Percentiles rank a stretch among this genome's conserved stretches.
Conservation (phyloP, 164 flowering plant genomes). For the Piper betle region DNA sequence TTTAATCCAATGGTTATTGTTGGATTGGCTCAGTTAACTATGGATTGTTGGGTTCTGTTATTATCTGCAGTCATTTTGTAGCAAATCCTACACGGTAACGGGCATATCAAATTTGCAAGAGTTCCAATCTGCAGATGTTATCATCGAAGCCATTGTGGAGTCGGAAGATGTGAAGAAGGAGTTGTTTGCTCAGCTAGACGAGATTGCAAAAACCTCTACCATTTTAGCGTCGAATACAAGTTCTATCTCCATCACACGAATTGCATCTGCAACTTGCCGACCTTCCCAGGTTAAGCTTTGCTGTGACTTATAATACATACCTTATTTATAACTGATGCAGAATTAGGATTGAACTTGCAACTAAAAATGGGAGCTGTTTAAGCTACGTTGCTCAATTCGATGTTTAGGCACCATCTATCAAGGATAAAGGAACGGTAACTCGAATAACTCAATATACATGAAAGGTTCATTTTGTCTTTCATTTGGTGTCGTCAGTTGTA, state of each 20-base stretch:
- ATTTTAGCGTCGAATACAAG: conserved; percentile 96
- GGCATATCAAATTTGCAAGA: conserved; percentile 53
- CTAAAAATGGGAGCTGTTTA: too few relatives aligned
- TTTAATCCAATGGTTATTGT: too few relatives aligned
- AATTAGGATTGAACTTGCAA: neutral
- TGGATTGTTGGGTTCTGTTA: neutral
- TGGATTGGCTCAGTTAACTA: too few relatives aligned
- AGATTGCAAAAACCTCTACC: conserved; percentile 49
- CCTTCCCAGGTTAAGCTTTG: conserved; percentile 52
- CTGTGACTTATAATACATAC: neutral
- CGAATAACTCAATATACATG: too few relatives aligned
- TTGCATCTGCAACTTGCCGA: conserved; percentile 64
- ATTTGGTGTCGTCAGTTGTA: too few relatives aligned
- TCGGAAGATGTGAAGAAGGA: conserved; percentile 79
- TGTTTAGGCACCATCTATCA: too few relatives aligned
- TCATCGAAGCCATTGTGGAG: conserved; percentile 93
- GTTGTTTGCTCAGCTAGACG: conserved; percentile 55
- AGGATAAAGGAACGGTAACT: too few relatives aligned
- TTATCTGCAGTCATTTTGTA: conserved; percentile 32
- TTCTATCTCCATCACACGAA: conserved; percentile 83
- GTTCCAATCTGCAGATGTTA: conserved; percentile 46
- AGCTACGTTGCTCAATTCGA: too few relatives aligned
- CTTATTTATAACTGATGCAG: neutral
- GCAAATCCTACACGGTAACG: conserved; percentile 24
- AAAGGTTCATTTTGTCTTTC: too few relatives aligned